Conservation (phyloP, 106 monocot genomes). For the Acorus gramineus region DNA sequence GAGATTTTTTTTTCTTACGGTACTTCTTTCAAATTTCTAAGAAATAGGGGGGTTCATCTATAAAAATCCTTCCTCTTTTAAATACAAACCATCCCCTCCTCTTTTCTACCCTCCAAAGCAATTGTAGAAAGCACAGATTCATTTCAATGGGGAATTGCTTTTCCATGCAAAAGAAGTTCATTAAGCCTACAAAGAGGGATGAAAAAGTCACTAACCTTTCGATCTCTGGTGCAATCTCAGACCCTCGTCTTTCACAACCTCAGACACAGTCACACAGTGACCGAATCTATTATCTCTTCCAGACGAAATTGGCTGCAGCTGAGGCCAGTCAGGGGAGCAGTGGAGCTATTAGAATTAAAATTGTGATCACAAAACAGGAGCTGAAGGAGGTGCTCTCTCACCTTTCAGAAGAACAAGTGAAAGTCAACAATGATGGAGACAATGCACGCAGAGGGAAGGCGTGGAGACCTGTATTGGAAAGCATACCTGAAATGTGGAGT, state of each 20-base stretch:
- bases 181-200: conserved; percentile 20
- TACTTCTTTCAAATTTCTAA: neutral
- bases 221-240: conserved; percentile 11
- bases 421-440: neutral
- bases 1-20: neutral
- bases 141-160: conserved; percentile 51
- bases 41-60: neutral
- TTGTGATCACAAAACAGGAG: conserved; percentile 9
- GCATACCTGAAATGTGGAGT: conserved; percentile 55
- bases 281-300: conserved; percentile 14
- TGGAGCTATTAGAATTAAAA: conserved; percentile 7
- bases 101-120: neutral
- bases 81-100: conserved; percentile 2
- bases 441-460: conserved; percentile 3
- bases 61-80: conserved; percentile 7
- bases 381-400: conserved; percentile 16
- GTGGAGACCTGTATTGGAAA: conserved; percentile 51
- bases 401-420: conserved; percentile 3
- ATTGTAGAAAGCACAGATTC: neutral
- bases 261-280: conserved; percentile 1
- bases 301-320: neutral
- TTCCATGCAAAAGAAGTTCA: conserved; percentile 17
- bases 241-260: neutral
- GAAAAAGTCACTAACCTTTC: conserved; percentile 15
- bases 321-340: neutral